A percentile compares a stretch with the other conserved stretches of the same genome.
These are phyloP conservation scores for Eucalyptus melliodora DNA, from an alignment of 345 rosid species.

Conservation along the genomic window DNA sequence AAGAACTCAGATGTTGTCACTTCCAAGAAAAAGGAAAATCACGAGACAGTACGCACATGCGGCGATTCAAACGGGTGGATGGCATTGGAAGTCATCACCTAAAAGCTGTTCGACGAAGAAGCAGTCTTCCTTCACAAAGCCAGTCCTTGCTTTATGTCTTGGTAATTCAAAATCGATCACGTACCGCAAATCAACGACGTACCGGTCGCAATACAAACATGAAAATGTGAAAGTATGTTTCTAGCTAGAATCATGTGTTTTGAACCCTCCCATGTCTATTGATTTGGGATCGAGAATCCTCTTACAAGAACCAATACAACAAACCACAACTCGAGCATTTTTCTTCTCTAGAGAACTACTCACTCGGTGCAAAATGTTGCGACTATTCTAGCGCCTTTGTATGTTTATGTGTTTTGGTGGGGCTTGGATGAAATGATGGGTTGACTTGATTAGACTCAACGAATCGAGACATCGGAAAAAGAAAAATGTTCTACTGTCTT, in stretches of 20 bases:
- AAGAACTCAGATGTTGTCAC: neutral
- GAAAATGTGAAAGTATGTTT: neutral
- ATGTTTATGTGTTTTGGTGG: neutral
- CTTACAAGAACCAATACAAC: neutral
- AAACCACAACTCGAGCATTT: neutral
- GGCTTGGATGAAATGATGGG: neutral
- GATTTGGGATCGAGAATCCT: neutral
- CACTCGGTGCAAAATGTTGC: neutral
- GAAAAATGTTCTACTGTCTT: neutral
- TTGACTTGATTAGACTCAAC: neutral
- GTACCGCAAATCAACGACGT: neutral
- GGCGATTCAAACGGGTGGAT: neutral
- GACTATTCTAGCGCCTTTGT: neutral
- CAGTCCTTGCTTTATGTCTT: neutral
- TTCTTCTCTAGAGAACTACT: neutral
- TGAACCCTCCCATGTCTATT: neutral
- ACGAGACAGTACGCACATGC: neutral
- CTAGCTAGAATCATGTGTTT: neutral
- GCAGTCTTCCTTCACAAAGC: neutral
- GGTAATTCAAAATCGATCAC: neutral
- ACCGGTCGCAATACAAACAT: too few relatives aligned
- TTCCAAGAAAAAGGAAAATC: neutral
- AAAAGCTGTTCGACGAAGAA: neutral
- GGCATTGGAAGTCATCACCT: neutral
- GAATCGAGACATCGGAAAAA: neutral